Conservation (phyloP, 139 green algal species). For the Auxenochlorella protothecoides region DNA sequence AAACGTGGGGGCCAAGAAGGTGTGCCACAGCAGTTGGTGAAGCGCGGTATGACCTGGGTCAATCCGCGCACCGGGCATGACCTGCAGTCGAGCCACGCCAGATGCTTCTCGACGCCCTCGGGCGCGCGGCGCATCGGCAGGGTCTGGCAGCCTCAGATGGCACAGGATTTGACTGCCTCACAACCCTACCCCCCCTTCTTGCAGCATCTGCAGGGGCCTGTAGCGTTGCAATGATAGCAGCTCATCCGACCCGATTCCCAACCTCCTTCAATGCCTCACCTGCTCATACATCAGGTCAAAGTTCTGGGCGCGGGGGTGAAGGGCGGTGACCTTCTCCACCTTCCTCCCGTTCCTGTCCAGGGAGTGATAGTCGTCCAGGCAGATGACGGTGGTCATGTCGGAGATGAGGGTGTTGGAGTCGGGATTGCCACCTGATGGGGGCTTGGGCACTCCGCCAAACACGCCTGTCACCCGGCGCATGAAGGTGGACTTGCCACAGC, state of each 20-base stretch:
- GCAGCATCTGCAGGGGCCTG: too few relatives aligned
- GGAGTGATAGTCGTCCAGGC: constrained; percentile 98
- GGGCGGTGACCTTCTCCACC: constrained; percentile 72
- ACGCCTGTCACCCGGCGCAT: constrained; percentile 97
- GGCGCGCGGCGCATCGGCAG: too few relatives aligned
- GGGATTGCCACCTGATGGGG: constrained; percentile 86
- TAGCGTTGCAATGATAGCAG: too few relatives aligned
- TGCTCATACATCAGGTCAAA: constrained; percentile 99
- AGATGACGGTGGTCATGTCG: constrained; percentile 99
- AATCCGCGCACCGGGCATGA: too few relatives aligned
- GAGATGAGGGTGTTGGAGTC: constrained; percentile 98
- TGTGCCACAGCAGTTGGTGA: too few relatives aligned
- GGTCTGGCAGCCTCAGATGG: too few relatives aligned
- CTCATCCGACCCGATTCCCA: neutral
- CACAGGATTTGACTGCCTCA: too few relatives aligned
- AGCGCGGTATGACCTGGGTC: too few relatives aligned
- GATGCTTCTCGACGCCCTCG: too few relatives aligned
- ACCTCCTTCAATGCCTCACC: constrained; percentile 1
- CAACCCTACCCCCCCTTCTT: too few relatives aligned
- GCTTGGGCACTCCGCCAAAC: constrained; percentile 86
- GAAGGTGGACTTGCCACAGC: constrained; percentile 99
- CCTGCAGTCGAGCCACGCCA: too few relatives aligned
- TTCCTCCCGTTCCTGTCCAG: constrained; percentile 92
- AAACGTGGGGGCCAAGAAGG: neutral
- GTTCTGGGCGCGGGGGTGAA: constrained; percentile 90